These are phyloP conservation scores for Saksenaea vasiformis DNA, from an alignment of 371 early-diverging fungal genomes.

Conservation along the genomic window DNA sequence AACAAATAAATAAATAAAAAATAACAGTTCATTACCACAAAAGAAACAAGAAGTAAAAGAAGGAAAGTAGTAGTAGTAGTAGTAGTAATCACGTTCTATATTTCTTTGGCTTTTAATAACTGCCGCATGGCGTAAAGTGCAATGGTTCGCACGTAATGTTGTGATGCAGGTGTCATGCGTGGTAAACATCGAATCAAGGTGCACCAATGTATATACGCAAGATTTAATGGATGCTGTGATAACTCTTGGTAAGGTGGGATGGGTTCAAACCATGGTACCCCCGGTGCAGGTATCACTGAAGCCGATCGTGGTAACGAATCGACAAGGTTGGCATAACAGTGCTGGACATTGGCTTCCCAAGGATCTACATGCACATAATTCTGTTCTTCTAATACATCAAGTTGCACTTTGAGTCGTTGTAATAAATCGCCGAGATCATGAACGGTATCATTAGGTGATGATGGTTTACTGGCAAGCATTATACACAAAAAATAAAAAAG, in stretches of 20 bases:
- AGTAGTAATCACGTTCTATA: not conserved
- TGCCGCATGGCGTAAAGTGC: constrained; percentile 42
- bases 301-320: constrained; percentile 19
- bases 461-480: not conserved
- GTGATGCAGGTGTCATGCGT: constrained; percentile 27
- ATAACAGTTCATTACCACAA: not conserved
- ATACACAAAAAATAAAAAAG: not conserved
- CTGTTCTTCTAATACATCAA: not conserved
- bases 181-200: constrained; percentile 42
- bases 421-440: not conserved
- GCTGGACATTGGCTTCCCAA: not conserved
- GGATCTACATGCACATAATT: not conserved
- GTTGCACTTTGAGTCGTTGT: not conserved
- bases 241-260: constrained; percentile 17
- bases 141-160: constrained; percentile 32
- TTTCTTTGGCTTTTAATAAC: constrained; percentile 13
- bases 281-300: constrained; percentile 20
- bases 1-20: constrained; percentile 9
- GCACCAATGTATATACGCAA: constrained; percentile 40
- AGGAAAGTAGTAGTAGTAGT: not conserved
- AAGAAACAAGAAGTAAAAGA: not conserved
- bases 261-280: constrained; percentile 31
- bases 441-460: not conserved
- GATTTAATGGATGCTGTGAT: constrained; percentile 8
- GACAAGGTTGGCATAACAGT: constrained; percentile 14